phyloP scores from a whole-genome alignment of 176 grass and related monocot genomes.

The Musa beccarii region DNA sequence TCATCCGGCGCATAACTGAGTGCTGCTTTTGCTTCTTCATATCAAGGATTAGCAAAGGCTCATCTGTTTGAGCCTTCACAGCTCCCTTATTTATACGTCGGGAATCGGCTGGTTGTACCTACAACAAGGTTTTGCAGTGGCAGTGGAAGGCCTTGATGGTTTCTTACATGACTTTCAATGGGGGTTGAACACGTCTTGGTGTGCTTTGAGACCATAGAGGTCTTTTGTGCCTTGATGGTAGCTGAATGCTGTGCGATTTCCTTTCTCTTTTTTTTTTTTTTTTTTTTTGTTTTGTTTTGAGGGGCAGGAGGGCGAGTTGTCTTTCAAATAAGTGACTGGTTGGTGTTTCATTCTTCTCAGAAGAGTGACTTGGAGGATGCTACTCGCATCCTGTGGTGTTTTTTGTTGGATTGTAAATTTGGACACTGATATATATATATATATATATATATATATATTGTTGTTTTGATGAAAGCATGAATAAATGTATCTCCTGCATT shows the following conservation, averaged over 20 bases:
- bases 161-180: background rate
- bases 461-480: background rate
- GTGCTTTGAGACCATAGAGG: background rate
- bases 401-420: background rate
- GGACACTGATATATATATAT: background rate
- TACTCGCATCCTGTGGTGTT: background rate
- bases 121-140: background rate
- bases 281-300: too few species aligned
- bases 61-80: background rate
- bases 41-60: background rate
- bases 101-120: too few species aligned
- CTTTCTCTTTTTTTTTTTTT: too few species aligned
- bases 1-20: background rate
- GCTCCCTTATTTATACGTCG: too few species aligned
- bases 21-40: background rate
- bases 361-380: constrained; percentile 2
- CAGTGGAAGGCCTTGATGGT: background rate
- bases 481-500: background rate
- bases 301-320: background rate
- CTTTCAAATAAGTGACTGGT: background rate
- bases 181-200: background rate
- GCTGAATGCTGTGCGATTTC: too few species aligned
- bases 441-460: too few species aligned
- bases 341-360: background rate
- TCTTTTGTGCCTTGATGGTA: too few species aligned